Evolutionary conservation across 495 filamentous ascomycete species (phyloP).

Genomic region (Trichoderma erinaceum): DNA sequence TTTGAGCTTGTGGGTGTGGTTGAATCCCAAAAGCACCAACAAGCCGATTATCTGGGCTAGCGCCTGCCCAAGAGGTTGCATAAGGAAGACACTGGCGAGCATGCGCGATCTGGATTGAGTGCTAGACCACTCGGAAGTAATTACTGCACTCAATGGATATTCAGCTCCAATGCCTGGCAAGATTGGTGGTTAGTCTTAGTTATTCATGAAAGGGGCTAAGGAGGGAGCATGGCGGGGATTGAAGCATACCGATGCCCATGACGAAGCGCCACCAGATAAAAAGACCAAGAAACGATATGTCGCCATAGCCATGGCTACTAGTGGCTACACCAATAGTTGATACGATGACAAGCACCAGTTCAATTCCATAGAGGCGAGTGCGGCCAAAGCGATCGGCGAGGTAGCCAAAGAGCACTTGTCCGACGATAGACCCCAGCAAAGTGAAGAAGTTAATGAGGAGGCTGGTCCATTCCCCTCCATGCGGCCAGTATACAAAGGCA

Average conservation of each 20-base stretch:
- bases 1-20: conserved; percentile 50
- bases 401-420: conserved; percentile 68
- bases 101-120: conserved; percentile 71
- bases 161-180: conserved; percentile 63
- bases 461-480: conserved; percentile 23
- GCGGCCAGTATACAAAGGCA: conserved; percentile 55
- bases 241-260: conserved; percentile 31
- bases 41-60: conserved; percentile 61
- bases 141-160: conserved; percentile 68
- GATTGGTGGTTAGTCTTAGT: conserved; percentile 41
- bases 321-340: conserved; percentile 64
- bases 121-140: conserved; percentile 66
- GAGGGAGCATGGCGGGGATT: conserved; percentile 43
- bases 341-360: conserved; percentile 71
- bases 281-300: conserved; percentile 31
- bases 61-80: conserved; percentile 71
- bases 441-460: conserved; percentile 55
- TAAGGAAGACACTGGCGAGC: conserved; percentile 73
- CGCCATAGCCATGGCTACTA: conserved; percentile 48
- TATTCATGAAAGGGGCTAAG: conserved; percentile 53
- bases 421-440: conserved; percentile 54
- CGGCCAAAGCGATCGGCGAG: conserved; percentile 70
- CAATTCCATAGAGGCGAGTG: conserved; percentile 72
- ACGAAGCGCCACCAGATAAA: conserved; percentile 37
- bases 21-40: conserved; percentile 61